phyloP scores from a whole-genome alignment of 1,284 basidiomycete genomes.

The Malassezia equina region DNA sequence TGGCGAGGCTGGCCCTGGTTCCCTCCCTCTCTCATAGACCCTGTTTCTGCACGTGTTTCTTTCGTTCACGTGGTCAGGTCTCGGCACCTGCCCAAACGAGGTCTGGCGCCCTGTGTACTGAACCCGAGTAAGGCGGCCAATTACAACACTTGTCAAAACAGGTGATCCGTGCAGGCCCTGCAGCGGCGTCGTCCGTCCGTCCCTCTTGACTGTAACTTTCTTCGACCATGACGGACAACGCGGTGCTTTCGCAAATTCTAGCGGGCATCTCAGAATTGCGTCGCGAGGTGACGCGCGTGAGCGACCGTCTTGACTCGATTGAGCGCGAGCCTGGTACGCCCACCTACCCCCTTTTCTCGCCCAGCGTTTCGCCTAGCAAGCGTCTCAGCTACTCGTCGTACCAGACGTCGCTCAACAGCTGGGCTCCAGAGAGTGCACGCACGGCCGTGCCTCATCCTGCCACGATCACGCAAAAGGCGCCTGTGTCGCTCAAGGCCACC shows the following conservation, averaged over 20 bases:
- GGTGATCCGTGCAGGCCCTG: conserved; percentile 4
- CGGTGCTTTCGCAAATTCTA: conserved; percentile 32
- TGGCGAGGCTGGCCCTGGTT: too few species aligned
- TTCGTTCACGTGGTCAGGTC: neutral
- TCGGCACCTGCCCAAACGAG: neutral
- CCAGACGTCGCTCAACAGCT: conserved; percentile 19
- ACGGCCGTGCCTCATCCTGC: conserved; percentile 11
- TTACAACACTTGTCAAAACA: neutral
- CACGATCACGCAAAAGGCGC: conserved; percentile 10
- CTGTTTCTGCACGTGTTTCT: neutral
- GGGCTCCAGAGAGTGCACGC: conserved; percentile 4
- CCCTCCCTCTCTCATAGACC: neutral
- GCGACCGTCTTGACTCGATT: conserved; percentile 16
- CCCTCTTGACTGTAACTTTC: neutral
- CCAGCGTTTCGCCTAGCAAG: conserved; percentile 26
- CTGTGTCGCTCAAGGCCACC: conserved; percentile 23
- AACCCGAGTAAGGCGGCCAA: conserved; percentile 1
- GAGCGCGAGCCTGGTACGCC: conserved; percentile 7
- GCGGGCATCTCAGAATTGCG: conserved; percentile 35
- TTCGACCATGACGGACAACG: conserved; percentile 8
- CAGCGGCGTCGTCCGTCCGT: neutral
- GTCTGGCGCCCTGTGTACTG: neutral
- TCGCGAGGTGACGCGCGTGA: conserved; percentile 24
- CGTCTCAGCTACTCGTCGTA: conserved; percentile 15
- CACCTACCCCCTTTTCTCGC: conserved; percentile 11